Percentiles rank a stretch among this genome's conserved stretches.
phyloP scores from a whole-genome alignment of 1,284 basidiomycete species.

The Thelephora terrestris region DNA sequence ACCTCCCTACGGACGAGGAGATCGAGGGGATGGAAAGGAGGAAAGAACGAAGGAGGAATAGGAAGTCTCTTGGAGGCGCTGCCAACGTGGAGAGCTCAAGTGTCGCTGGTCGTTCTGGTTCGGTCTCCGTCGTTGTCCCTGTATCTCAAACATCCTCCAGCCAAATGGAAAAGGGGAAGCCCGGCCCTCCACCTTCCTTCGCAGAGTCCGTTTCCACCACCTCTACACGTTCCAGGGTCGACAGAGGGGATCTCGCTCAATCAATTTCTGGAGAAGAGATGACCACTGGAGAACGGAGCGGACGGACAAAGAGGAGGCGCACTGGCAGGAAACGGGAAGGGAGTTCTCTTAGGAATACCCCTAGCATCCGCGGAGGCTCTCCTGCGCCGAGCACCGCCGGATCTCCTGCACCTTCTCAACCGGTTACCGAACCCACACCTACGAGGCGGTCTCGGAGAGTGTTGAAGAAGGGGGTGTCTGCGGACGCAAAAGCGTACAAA shows the following conservation, averaged over 20 bases:
- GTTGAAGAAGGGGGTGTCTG: not conserved
- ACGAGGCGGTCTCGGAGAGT: not conserved
- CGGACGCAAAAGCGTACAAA: not conserved
- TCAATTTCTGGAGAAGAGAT: constrained; percentile 8
- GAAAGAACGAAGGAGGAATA: constrained; percentile 12
- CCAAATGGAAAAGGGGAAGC: constrained; percentile 1
- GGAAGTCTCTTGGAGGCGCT: constrained; percentile 25
- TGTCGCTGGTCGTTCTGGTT: constrained; percentile 8
- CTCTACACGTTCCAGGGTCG: constrained; percentile 5
- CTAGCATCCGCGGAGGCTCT: not conserved
- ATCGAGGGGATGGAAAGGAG: constrained; percentile 10
- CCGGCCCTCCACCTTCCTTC: constrained; percentile 11
- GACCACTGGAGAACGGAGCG: constrained; percentile 3
- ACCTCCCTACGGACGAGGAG: constrained; percentile 34
- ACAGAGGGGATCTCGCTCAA: not conserved
- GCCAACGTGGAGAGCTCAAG: constrained; percentile 14
- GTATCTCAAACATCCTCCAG: constrained; percentile 7
- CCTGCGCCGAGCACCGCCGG: no score
- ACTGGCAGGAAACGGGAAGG: not conserved
- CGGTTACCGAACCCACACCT: no score
- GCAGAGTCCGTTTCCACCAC: constrained; percentile 15
- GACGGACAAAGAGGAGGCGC: not conserved
- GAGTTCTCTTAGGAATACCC: not conserved
- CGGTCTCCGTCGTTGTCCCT: constrained; percentile 9
- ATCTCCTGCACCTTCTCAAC: no score